Evolutionary conservation across 1,284 basidiomycete species (phyloP).

Genomic region (Gomphus sp.): DNA sequence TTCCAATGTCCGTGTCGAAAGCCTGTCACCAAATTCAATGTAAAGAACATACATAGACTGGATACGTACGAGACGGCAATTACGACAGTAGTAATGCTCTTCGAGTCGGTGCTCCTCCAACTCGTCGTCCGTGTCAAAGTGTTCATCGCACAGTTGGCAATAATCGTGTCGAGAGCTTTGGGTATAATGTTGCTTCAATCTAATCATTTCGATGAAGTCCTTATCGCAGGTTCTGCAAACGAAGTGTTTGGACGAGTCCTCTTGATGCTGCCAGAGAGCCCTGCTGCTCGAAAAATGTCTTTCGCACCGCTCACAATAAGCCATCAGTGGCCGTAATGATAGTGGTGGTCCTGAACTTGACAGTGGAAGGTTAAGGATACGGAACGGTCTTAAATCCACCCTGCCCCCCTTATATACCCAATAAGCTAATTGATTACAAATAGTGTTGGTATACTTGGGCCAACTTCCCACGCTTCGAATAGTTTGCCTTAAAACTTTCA

Average conservation of each 20-base stretch:
- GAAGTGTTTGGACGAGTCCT: conserved; percentile 21
- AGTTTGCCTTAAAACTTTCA: too few species aligned
- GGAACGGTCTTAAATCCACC: too few species aligned
- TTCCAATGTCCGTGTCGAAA: conserved; percentile 27
- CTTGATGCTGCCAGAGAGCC: conserved; percentile 22
- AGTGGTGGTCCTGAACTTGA: too few species aligned
- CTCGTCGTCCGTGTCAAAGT: conserved; percentile 20
- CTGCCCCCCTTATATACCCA: too few species aligned
- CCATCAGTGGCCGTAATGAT: conserved; percentile 13
- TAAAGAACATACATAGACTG: not conserved
- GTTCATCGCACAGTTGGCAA: conserved; percentile 33
- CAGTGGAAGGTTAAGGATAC: too few species aligned
- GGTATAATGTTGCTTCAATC: conserved; percentile 29
- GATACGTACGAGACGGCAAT: not conserved
- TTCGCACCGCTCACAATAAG: conserved; percentile 26
- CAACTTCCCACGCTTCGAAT: too few species aligned
- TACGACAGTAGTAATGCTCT: not conserved
- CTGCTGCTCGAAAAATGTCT: conserved; percentile 19
- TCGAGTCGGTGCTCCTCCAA: conserved; percentile 1
- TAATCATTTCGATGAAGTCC: conserved; percentile 24
- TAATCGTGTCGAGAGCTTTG: conserved; percentile 31
- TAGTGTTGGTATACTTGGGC: too few species aligned
- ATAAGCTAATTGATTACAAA: too few species aligned
- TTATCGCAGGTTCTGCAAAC: conserved; percentile 26
- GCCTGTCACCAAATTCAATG: conserved; percentile 8